phyloP scores from a whole-genome alignment of 108 stramenopile species.

The Skeletonema marinoi region DNA sequence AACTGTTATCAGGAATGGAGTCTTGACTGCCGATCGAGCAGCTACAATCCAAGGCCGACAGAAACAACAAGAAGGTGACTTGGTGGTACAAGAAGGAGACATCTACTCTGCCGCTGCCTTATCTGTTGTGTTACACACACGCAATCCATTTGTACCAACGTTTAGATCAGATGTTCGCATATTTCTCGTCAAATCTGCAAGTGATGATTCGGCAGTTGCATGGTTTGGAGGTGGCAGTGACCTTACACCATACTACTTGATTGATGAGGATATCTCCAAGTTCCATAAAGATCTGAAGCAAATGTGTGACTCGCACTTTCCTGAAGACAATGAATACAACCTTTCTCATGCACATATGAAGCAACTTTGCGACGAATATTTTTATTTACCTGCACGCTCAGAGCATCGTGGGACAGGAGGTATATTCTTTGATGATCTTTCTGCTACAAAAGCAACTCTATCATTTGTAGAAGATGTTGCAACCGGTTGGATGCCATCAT shows the following conservation, averaged over 20 bases:
- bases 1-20: slow-evolving; percentile 70
- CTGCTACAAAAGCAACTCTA: slow-evolving; percentile 44
- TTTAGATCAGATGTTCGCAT: slow-evolving; percentile 92
- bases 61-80: slow-evolving; percentile 28
- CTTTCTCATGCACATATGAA: slow-evolving; percentile 74
- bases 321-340: slow-evolving; percentile 44
- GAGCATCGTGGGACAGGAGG: slow-evolving; percentile 96
- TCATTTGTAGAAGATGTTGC: slow-evolving; percentile 82
- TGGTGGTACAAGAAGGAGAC: slow-evolving; percentile 71
- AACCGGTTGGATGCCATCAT: slow-evolving; percentile 90
- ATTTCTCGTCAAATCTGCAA: slow-evolving; percentile 58
- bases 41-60: slow-evolving; percentile 76
- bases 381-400: slow-evolving; percentile 87
- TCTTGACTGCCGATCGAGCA: slow-evolving; percentile 74
- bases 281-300: slow-evolving; percentile 74
- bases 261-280: slow-evolving; percentile 78
- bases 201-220: slow-evolving; percentile 10
- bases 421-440: slow-evolving; percentile 94
- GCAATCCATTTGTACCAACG: slow-evolving; percentile 78
- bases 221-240: slow-evolving; percentile 91
- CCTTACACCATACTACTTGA: slow-evolving; percentile 91
- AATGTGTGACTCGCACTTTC: slow-evolving; percentile 65
- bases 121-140: slow-evolving; percentile 87
- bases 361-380: slow-evolving; percentile 89
- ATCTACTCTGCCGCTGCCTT: slow-evolving; percentile 89